phyloP scores from a whole-genome alignment of 441 rosid species.

The Jatropha multifida region DNA sequence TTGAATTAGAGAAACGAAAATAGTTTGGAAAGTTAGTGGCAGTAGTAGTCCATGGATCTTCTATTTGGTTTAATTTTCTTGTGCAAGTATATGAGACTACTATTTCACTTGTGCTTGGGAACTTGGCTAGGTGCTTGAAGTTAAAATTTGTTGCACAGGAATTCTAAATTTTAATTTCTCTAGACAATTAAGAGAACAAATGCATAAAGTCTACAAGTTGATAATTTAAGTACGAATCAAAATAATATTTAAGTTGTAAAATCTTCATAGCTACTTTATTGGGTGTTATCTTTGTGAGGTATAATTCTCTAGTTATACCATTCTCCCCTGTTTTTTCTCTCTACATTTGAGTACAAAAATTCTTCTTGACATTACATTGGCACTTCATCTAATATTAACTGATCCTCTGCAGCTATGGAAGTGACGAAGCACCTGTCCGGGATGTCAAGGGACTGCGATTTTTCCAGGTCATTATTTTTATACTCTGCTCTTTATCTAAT shows the following conservation, averaged over 20 bases:
- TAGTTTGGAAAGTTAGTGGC: background rate
- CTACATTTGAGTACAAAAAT: background rate
- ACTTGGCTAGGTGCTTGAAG: background rate
- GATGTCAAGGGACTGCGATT: conserved; percentile 56
- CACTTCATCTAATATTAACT: conserved; percentile 18
- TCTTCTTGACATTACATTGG: background rate
- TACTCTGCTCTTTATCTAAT: conserved; percentile 8
- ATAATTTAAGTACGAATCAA: background rate
- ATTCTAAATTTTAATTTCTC: background rate
- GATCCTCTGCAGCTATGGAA: conserved; percentile 74
- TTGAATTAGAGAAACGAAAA: background rate
- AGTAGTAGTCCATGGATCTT: background rate
- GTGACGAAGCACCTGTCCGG: conserved; percentile 59
- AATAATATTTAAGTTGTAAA: background rate
- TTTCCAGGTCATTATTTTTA: conserved; percentile 49
- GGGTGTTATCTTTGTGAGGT: background rate
- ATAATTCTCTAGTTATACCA: background rate
- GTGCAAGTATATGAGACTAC: background rate
- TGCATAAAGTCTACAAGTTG: background rate
- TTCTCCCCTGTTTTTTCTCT: background rate
- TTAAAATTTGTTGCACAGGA: background rate
- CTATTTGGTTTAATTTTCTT: background rate
- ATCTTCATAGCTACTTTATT: background rate
- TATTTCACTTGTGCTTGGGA: background rate
- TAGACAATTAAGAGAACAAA: background rate